These are phyloP conservation scores for Calocera cornea DNA, from an alignment of 768 basidiomycete species.

Conservation along the genomic window DNA sequence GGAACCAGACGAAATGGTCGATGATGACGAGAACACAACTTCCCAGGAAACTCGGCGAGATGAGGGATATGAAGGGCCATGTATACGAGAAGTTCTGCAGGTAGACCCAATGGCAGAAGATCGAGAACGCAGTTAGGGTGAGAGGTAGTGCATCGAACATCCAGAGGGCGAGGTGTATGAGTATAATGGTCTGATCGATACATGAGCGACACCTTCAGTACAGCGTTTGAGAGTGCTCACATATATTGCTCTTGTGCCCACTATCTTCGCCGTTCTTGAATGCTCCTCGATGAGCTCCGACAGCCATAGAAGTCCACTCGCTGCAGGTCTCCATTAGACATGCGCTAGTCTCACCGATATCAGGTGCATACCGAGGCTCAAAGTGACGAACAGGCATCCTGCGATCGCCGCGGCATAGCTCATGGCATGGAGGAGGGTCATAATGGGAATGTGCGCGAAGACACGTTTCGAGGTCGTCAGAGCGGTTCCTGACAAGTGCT, in stretches of 20 bases:
- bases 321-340: slow-evolving; percentile 30
- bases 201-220: too few species aligned
- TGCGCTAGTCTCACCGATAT: not conserved
- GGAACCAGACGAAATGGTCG: slow-evolving; percentile 96
- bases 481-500: not conserved
- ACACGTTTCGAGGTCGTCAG: not conserved
- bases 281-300: slow-evolving; percentile 95
- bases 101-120: slow-evolving; percentile 75
- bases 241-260: slow-evolving; percentile 79
- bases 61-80: slow-evolving; percentile 90
- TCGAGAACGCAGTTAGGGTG: slow-evolving; percentile 60
- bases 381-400: slow-evolving; percentile 79
- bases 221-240: slow-evolving; percentile 43
- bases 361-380: slow-evolving; percentile 60
- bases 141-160: slow-evolving; percentile 70
- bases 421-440: slow-evolving; percentile 23
- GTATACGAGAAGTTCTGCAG: slow-evolving; percentile 77
- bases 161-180: slow-evolving; percentile 62
- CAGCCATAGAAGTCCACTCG: slow-evolving; percentile 84
- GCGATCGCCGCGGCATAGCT: slow-evolving; percentile 57
- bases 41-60: slow-evolving; percentile 67
- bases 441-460: slow-evolving; percentile 7
- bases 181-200: slow-evolving; percentile 51
- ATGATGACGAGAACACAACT: slow-evolving; percentile 74
- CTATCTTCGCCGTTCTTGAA: slow-evolving; percentile 59